phyloP scores from a whole-genome alignment of 108 stramenopile species.

The Stephanodiscus minutulus region DNA sequence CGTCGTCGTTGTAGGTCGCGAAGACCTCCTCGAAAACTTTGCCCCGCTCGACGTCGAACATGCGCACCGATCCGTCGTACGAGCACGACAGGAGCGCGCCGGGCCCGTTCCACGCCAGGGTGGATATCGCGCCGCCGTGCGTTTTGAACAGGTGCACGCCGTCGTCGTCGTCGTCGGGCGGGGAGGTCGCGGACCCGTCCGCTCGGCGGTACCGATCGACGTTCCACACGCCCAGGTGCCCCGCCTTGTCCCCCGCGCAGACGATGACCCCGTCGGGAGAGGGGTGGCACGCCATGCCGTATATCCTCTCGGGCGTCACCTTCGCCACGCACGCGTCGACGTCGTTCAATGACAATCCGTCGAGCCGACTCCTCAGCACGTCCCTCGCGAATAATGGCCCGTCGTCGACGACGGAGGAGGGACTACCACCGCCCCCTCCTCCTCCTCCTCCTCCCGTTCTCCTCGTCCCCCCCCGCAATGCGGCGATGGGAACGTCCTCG shows the following conservation, averaged over 20 bases:
- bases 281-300: conserved; percentile 71
- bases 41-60: conserved; percentile 57
- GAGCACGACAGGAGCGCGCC: conserved; percentile 64
- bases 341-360: conserved; percentile 62
- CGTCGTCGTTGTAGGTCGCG: conserved; percentile 79
- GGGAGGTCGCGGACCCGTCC: background rate
- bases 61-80: conserved; percentile 80
- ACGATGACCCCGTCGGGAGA: conserved; percentile 57
- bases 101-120: conserved; percentile 57
- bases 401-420: conserved; percentile 24
- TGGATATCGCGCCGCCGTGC: conserved; percentile 59
- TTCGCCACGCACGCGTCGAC: conserved; percentile 64
- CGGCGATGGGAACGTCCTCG: background rate
- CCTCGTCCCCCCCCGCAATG: background rate
- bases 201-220: conserved; percentile 47
- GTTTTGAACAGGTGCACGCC: conserved; percentile 67
- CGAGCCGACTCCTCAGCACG: conserved; percentile 28
- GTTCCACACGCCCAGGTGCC: conserved; percentile 79
- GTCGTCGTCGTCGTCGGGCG: conserved; percentile 8
- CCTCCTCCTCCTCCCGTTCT: too few relatives aligned
- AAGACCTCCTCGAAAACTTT: conserved; percentile 70
- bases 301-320: conserved; percentile 79
- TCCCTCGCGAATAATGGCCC: too few relatives aligned
- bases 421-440: conserved; percentile 9
- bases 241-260: conserved; percentile 74